phyloP scores from a whole-genome alignment of 2,329 filamentous ascomycete species.

The Metarhizium humberi region DNA sequence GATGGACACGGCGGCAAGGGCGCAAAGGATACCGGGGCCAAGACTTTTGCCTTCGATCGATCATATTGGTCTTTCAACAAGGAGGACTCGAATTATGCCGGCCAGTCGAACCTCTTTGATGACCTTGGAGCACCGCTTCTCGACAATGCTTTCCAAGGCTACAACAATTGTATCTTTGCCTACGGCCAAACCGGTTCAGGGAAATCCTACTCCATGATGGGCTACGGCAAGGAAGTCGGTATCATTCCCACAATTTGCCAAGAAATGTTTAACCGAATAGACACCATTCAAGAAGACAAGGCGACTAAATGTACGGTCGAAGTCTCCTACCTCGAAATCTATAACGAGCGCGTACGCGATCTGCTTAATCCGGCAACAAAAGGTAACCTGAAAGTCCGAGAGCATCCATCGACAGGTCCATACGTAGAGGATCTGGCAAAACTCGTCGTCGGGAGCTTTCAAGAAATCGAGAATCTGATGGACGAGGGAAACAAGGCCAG shows the following conservation, averaged over 20 bases:
- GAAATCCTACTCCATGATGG: constrained; percentile 99
- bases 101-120: constrained; percentile 78
- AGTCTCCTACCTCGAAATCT: constrained; percentile 97
- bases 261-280: constrained; percentile 91
- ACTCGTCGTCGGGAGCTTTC: constrained; percentile 83
- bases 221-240: constrained; percentile 89
- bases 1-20: constrained; percentile 53
- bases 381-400: constrained; percentile 91
- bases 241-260: constrained; percentile 96
- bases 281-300: constrained; percentile 58
- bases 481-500: constrained; percentile 98
- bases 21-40: constrained; percentile 61
- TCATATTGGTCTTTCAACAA: constrained; percentile 98
- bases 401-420: constrained; percentile 93
- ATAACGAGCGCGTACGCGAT: constrained; percentile 96
- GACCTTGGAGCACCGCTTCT: constrained; percentile 84
- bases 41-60: constrained; percentile 90
- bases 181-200: constrained; percentile 98
- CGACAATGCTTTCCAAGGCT: constrained; percentile 96
- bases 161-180: constrained; percentile 99
- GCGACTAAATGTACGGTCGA: constrained; percentile 85
- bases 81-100: constrained; percentile 71
- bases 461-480: constrained; percentile 96
- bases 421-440: constrained; percentile 98
- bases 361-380: constrained; percentile 91